Evolutionary conservation across 306 rosid genomes (phyloP).

Genomic region (Urtica urens): DNA sequence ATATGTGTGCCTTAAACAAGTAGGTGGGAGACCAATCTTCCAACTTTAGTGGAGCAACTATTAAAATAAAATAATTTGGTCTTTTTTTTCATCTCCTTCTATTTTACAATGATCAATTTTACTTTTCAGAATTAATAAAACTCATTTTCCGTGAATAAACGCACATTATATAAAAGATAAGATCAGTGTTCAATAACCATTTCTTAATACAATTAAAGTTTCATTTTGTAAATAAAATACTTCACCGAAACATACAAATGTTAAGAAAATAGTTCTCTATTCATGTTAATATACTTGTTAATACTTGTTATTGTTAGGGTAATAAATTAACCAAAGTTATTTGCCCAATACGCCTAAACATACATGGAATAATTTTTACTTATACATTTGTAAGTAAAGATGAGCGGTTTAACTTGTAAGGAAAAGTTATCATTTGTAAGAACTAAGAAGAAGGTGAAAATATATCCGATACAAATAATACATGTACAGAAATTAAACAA

Average conservation of each 20-base stretch:
- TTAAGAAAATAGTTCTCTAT: too few species aligned
- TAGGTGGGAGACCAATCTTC: background rate
- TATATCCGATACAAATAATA: background rate
- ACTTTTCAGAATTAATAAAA: background rate
- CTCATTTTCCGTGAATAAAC: background rate
- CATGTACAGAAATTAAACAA: background rate
- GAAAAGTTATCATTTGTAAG: background rate
- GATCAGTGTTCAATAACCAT: background rate
- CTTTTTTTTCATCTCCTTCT: background rate
- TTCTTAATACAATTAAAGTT: too few species aligned
- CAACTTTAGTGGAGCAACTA: slow-evolving; percentile 10
- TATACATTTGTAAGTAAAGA: background rate
- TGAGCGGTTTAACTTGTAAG: background rate
- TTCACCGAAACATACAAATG: too few species aligned
- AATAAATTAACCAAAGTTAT: too few species aligned
- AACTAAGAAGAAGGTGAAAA: background rate
- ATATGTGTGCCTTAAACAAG: slow-evolving; percentile 2
- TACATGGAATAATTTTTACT: too few species aligned
- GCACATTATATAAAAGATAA: background rate
- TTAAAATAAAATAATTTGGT: background rate
- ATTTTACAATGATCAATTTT: background rate
- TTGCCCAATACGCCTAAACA: too few species aligned
- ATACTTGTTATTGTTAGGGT: too few species aligned
- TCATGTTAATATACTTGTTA: too few species aligned
- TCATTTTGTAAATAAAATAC: too few species aligned